Base-by-base conservation (phyloP, 768 basidiomycete genomes). In the Paxillus ammoniavirescens region DNA sequence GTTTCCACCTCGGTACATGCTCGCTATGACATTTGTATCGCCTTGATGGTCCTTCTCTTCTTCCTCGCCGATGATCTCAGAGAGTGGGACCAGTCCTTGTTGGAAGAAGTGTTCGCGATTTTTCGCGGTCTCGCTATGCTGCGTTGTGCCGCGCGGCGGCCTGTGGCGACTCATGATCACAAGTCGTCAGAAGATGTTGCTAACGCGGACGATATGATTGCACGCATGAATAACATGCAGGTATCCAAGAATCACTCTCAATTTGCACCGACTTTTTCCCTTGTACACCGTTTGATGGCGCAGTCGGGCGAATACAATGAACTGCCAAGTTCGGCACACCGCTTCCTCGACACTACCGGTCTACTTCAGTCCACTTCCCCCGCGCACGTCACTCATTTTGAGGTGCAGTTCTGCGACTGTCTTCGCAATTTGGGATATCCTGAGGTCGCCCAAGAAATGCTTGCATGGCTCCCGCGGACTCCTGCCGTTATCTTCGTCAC, bases 81-180 rank as follows among this genome's bases (percentile, higher is more conserved):
- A 35, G 70, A 75, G 33, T 87, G 87, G 83, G 82, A 86, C 62
- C 81, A 82, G 15, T 72, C 82, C 18, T 62, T 89, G 26, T 68
- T 89, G 44, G 83, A 82, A 8, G 88, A 91, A 64, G 80, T 90
- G 21, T 86, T 92, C 66, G 87, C 87, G 8, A 83, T 91, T 26
- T 91, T 87, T 60, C 80, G 89, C n/a, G 88, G 87, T 13, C 72
- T 89, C 21, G 82, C 86, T 21, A 86, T 89, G 75, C 73, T 91
- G 17, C 86, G 83, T 26, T 80, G 77, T 53, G 73, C 84, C 44
- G 72, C 78, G 14, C 75, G 75, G 45, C 87, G 86, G 61, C 82
- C 87, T 48, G 79, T 78, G n/a, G 74, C 69, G 2, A 72, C 76
- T 38, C 53, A 62, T 41, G 74, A 67, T 45, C 66, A 70, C 51